Evolutionary conservation across 192 early-diverging fungal genomes (phyloP), one percentile per base, ranked within the genome.

Genomic region (Linnemannia zychae): DNA sequence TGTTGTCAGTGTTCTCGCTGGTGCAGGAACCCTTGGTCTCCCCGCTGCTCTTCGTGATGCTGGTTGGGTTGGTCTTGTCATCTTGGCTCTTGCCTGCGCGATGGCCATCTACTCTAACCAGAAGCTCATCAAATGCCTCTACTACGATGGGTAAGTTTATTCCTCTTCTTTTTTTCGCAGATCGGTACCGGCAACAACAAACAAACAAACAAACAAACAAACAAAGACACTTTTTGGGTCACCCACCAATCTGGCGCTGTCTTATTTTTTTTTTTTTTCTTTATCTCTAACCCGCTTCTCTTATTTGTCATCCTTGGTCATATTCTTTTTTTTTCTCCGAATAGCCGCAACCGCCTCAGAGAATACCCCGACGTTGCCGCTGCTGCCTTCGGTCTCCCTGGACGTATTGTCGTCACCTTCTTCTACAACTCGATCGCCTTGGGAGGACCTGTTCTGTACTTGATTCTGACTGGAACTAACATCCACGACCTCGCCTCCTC

Each of bases 101-200:
- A 94, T 96, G 76, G 92, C 92, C 40, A 77, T 91, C 40, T 98
- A 96, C 85, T 90, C 92, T 17, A 95, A 95, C 40, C 91, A 90
- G 31, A 91, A 96, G 36, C 88, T 97, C 65, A 91, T 97, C 76
- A 88, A 93, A 75, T 91, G 89, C 73, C 72, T 92, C 33, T 92
- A 93, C 82, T 74, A 89, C 20, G 80, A 92, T 67, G 87, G 89
- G 84, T 89, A 87, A 78, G 87, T 53, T 15, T 17, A 33, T 48
- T 7, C 28, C 46, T 13, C 18, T 63, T 40, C 38, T 44, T 76
- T 74, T 74, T 74, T 74, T 53, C 11, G 47, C 52, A 28, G 28
- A 71, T 31, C 37, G 70, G 24, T n/a, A 47, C 40, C 24, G 16
- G 47, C 40, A 31, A 47, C 15, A 47, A 48, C 18, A 71, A 71